phyloP scores from a whole-genome alignment of 164 flowering plant genomes.

The Euptelea pleiosperma region DNA sequence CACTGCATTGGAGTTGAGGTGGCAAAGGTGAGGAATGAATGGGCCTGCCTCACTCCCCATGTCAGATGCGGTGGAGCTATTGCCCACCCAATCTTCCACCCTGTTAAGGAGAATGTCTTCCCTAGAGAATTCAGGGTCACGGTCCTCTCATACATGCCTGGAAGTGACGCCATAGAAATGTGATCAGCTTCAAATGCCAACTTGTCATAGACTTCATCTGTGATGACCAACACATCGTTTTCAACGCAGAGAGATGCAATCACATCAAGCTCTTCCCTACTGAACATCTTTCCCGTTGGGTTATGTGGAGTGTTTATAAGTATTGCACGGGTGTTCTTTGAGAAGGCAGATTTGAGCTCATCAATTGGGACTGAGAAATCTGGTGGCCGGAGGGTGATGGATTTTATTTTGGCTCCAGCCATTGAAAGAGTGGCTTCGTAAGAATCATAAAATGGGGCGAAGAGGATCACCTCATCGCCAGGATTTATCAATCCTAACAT shows the following conservation, averaged over 20 bases:
- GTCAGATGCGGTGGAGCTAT: constrained; percentile 78
- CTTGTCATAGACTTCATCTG: constrained; percentile 89
- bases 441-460: constrained; percentile 92
- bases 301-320: constrained; percentile 84
- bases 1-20: constrained; percentile 83
- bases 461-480: constrained; percentile 85
- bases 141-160: constrained; percentile 87
- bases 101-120: constrained; percentile 85
- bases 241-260: constrained; percentile 76
- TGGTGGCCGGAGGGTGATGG: constrained; percentile 73
- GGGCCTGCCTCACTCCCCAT: constrained; percentile 88
- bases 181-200: constrained; percentile 86
- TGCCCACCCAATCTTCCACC: constrained; percentile 99
- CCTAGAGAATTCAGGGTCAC: constrained; percentile 86
- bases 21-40: constrained; percentile 76
- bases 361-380: constrained; percentile 68
- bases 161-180: constrained; percentile 84
- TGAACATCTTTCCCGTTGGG: constrained; percentile 91
- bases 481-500: constrained; percentile 82
- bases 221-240: constrained; percentile 72
- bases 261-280: constrained; percentile 57
- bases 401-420: constrained; percentile 75
- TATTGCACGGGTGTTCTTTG: constrained; percentile 73
- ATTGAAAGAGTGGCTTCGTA: constrained; percentile 88
- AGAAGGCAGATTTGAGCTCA: constrained; percentile 58